A percentile compares a stretch with the other conserved stretches of the same genome.
Conservation (phyloP, 176 grass and related monocot species). For the Pontederia paniculata region DNA sequence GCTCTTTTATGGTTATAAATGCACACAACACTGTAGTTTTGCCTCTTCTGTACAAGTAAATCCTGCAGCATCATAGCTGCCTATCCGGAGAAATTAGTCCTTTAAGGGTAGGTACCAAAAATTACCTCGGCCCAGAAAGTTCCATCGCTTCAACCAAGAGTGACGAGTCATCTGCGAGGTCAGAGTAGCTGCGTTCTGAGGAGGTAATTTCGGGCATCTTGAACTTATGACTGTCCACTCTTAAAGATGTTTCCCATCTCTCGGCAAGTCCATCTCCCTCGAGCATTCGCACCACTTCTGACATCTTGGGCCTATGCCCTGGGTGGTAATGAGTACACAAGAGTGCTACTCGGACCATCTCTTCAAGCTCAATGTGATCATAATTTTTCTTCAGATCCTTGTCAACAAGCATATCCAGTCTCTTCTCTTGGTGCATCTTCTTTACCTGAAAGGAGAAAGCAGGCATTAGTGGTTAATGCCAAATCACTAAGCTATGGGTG, state of each 20-base stretch:
- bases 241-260: constrained; percentile 85
- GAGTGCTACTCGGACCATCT: constrained; percentile 86
- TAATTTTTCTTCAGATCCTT: constrained; percentile 44
- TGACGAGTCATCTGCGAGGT: constrained; percentile 75
- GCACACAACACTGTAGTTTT: too few species aligned
- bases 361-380: constrained; percentile 73
- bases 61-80: too few species aligned
- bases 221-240: constrained; percentile 43
- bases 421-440: constrained; percentile 97
- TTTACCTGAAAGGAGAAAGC: constrained; percentile 53
- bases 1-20: too few species aligned
- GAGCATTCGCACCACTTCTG: constrained; percentile 85
- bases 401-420: constrained; percentile 68
- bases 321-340: constrained; percentile 93
- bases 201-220: constrained; percentile 64
- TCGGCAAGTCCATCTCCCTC: constrained; percentile 87
- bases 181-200: constrained; percentile 58
- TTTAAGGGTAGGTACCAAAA: too few species aligned
- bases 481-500: neutral
- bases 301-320: constrained; percentile 72
- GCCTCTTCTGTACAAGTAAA: too few species aligned
- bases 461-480: neutral
- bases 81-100: too few species aligned
- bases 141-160: constrained; percentile 86
- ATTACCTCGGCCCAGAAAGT: constrained; percentile 87